Evolutionary conservation across 352 stramenopile genomes (phyloP), one percentile per base, ranked within the genome.

Genomic region (Phytopythium vexans): DNA sequence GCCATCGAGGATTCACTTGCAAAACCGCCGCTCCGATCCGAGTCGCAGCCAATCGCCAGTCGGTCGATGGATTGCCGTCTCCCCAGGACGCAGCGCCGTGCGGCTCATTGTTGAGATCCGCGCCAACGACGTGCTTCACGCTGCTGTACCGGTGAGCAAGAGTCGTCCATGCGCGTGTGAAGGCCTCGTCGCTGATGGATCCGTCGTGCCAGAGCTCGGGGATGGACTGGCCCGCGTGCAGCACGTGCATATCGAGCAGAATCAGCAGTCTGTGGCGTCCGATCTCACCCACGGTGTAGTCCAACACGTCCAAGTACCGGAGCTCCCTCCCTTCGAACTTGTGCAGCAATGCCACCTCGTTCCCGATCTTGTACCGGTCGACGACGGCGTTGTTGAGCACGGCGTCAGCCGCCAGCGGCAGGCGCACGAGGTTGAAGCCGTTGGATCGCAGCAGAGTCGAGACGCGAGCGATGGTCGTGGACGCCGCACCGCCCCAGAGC

Each of bases 71-170:
- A 47, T 72, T 60, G 37, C 53, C 60, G 3, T 52, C 70, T 3
- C 75, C 75, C 75, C 75, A 86, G 1, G 70, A 64, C 1, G 75
- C 75, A 9, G 63, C 49, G 7, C 68, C 75, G 53, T 86, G 75
- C 1, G 75, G 75, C 11, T 86, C 75, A 55, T 86, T 86, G 53
- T 78, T 82, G 8, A 86, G 41, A 53, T 86, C 75, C 0, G 72
- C 67, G 4, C 62, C 75, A 6, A 86, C 40, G 1, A 83, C 72
- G 33, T 86, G 83, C 75, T 72, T 75, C 14, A 60, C 52, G 1
- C 38, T 34, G 31, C 32, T 48, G 60, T 80, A 83, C 33, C 70
- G 69, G 12, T 34, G 46, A 1, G 68, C 62, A 38, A 86, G 34
- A 1, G 69, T 56, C 6, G 44, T 61, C 75, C 75, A 86, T 7